Evolutionary conservation across 1,284 basidiomycete species (phyloP).

Genomic region (Fomitopsis pinicola): DNA sequence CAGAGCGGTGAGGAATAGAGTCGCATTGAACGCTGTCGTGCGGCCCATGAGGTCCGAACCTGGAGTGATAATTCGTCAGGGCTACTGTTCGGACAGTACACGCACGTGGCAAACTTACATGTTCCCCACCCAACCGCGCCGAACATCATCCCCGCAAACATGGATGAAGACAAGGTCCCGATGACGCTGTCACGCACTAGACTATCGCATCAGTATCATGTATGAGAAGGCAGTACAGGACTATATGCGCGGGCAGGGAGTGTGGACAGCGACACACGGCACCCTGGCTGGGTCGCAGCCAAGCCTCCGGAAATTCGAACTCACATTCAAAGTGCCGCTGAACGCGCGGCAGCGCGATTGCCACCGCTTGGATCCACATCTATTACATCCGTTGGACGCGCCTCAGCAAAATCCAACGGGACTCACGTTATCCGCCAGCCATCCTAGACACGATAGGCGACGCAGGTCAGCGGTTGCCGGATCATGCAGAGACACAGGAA

Average conservation of each 20-base stretch:
- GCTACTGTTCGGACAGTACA: background rate
- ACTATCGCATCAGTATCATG: background rate
- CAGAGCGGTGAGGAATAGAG: conserved; percentile 84
- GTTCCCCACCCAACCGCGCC: conserved; percentile 92
- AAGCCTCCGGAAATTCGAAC: conserved; percentile 10
- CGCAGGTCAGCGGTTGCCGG: background rate
- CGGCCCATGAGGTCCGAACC: conserved; percentile 82
- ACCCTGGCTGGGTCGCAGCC: background rate
- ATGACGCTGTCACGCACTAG: conserved; percentile 72
- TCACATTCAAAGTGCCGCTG: conserved; percentile 80
- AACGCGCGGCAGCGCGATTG: conserved; percentile 90
- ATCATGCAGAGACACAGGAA: background rate
- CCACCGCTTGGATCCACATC: conserved; percentile 89
- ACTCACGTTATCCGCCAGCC: conserved; percentile 83
- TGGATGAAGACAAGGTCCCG: conserved; percentile 72
- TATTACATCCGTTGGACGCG: conserved; percentile 35
- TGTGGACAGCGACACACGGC: background rate
- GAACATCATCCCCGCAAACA: conserved; percentile 95
- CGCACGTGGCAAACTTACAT: conserved; percentile 40
- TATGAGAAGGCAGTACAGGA: too few relatives aligned
- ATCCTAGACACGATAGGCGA: conserved; percentile 41
- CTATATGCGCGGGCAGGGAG: background rate
- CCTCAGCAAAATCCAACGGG: background rate
- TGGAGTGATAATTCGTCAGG: conserved; percentile 5
- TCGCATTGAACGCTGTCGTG: conserved; percentile 87